Evolutionary conservation across 169 alveolate genomes (phyloP).

Genomic region (Eimeria falciformis): DNA sequence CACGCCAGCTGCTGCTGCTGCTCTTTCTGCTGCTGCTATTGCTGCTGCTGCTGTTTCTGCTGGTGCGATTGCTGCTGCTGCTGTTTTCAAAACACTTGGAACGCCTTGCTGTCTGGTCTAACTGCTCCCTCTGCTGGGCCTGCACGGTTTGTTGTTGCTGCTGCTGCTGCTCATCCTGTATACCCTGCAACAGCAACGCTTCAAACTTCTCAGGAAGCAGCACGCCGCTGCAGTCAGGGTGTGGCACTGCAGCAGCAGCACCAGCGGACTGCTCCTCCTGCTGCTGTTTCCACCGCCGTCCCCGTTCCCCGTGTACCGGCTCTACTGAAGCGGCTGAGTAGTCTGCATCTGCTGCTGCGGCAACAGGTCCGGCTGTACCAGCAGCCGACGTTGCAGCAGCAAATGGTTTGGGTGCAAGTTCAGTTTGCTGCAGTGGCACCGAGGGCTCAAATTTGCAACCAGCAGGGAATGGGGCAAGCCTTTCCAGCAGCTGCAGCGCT

Average conservation of each 20-base stretch:
- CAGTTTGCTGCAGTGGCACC: neutral
- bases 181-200: neutral
- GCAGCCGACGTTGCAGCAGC: neutral
- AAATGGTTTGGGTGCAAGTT: neutral
- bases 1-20: neutral
- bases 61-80: neutral
- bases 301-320: no score
- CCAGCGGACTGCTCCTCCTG: no score
- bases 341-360: neutral
- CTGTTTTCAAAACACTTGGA: neutral
- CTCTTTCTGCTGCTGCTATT: neutral
- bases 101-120: neutral
- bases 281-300: no score
- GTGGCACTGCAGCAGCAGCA: neutral
- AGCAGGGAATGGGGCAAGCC: constrained; percentile 50
- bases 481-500: constrained; percentile 1
- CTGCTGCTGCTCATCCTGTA: constrained; percentile 8
- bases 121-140: neutral
- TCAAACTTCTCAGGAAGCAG: constrained; percentile 36
- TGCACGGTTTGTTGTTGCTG: neutral
- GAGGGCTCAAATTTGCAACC: constrained; percentile 28
- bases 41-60: neutral
- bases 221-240: neutral
- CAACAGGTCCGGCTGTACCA: neutral
- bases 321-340: neutral